Evolutionary conservation across 345 rosid genomes (phyloP), one percentile per base, ranked within the genome.

Genomic region (Brassica juncea): DNA sequence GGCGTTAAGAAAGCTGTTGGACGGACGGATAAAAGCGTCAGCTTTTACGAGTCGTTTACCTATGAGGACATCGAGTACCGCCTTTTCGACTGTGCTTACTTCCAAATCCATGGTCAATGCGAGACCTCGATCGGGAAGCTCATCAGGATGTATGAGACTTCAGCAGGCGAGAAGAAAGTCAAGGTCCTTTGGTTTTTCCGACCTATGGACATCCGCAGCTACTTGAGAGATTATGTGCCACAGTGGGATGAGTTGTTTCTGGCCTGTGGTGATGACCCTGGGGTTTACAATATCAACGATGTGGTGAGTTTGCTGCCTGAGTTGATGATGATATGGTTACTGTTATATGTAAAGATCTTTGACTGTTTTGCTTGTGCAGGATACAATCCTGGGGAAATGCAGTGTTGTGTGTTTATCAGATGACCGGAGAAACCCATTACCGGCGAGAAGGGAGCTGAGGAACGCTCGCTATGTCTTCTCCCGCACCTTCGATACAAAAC

Each of bases 151-250:
- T 89, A 9, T 16, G 87, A 87, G 82, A 86, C 86, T 7, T 65
- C 88, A n/a, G 8, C 32, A 1, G 62, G 47, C 30, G 87, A 67
- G 62, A 89, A 81, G 83, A 73, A 64, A 62, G 81, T 86, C 32
- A 89, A 81, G 79, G 85, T 88, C 21, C 57, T 86, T 49, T 90
- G 94, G 92, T 85, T 84, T 67, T 79, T 87, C 61, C 89, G 86
- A n/a, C 92, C 92, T 23, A 11, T 2, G 49, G 92, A 90, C 2
- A 82, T 88, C 27, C 77, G 80, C 1, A 49, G 68, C 9, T 82
- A 59, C 34, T 80, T 90, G 60, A 80, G 90, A 52, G 80, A 42
- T 21, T 84, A 87, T 62, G 69, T 74, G 79, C 89, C 88, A 10
- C 67, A 12, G 8, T 84, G 83, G 89, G 85, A 89, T 68, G 95